These are phyloP conservation scores for Neurospora sp. DNA, from an alignment of 2,329 filamentous ascomycete genomes.

Conservation along the genomic window DNA sequence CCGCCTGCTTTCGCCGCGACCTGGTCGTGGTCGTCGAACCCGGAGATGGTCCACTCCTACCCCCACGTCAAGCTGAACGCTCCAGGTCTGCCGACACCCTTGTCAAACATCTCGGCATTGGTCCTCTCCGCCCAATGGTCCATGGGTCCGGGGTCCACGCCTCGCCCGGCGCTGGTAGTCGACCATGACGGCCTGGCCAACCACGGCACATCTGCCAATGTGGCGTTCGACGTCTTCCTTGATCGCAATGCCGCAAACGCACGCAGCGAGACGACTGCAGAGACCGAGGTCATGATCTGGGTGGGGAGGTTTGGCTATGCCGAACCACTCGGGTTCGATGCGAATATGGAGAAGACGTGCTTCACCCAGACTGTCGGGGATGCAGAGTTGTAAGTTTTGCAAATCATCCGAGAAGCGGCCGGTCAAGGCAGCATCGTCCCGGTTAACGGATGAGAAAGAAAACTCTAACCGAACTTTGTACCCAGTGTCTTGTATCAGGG, in stretches of 20 bases:
- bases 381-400: constrained; percentile 20
- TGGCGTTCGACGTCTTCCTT: constrained; percentile 25
- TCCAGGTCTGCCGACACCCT: constrained; percentile 17
- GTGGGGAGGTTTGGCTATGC: constrained; percentile 20
- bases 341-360: constrained; percentile 14
- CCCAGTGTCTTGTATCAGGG: constrained; percentile 21
- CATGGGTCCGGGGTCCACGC: constrained; percentile 19
- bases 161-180: constrained; percentile 14
- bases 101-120: constrained; percentile 22
- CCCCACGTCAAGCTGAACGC: constrained; percentile 24
- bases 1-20: constrained; percentile 22
- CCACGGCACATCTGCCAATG: constrained; percentile 18
- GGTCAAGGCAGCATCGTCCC: not conserved
- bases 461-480: not conserved
- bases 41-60: constrained; percentile 22
- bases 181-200: constrained; percentile 16
- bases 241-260: constrained; percentile 19
- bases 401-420: not conserved
- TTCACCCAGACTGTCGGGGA: constrained; percentile 17
- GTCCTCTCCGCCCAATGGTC: constrained; percentile 20
- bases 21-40: constrained; percentile 22
- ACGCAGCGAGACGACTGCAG: constrained; percentile 19
- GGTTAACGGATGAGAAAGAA: not conserved
- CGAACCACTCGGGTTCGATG: constrained; percentile 18
- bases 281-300: constrained; percentile 26